Evolutionary conservation across 1,139 yeast genomes (phyloP), one percentile per base, ranked within the genome.

Genomic region (Geotrichum phurueaensis): DNA sequence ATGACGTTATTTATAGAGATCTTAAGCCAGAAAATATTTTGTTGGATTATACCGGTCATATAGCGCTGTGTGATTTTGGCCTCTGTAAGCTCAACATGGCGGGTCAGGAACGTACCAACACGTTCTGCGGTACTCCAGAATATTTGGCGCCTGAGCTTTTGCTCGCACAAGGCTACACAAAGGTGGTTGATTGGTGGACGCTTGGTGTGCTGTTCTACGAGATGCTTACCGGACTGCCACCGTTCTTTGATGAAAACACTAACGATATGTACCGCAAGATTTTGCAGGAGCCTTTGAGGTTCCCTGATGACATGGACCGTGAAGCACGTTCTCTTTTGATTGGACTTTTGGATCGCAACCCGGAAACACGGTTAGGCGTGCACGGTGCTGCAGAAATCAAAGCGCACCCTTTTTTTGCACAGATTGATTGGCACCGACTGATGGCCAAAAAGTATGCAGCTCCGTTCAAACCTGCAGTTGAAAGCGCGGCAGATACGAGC

Each of bases 151-250:
- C 99, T 0, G 99, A 95, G 74, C 79, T 94, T 66, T 77, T 94
- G 55, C 78, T 91, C 65, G 96, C 96, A 58, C 92, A 90, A 71
- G 99, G 99, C 1, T 94, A 94, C 74, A 90, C 98, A 4, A 85
- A 96, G 72, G 87, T 88, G 23, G 98, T 94, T 23, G 99, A 94
- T 76, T 94, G 97, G 95, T 94, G 99, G 99, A 94, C 99, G 1
- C 79, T 94, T 67, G 99, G 99, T 52, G 94, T 95, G 15, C 78
- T 94, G 58, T 78, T 94, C 55, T 95, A 89, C 73, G 99, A 94
- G 72, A 95, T 95, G 99, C 80, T 95, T 65, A 91, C 97, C 1
- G 97, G 98, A 0, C 80, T 94, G 66, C 99, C 99, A 9, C 97
- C 97, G 54, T 94, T 91, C 72, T 94, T 89, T 72, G 98, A 92